Evolutionary conservation across 2,329 filamentous ascomycete species (phyloP).

Genomic region (Curvularia verruculosa): DNA sequence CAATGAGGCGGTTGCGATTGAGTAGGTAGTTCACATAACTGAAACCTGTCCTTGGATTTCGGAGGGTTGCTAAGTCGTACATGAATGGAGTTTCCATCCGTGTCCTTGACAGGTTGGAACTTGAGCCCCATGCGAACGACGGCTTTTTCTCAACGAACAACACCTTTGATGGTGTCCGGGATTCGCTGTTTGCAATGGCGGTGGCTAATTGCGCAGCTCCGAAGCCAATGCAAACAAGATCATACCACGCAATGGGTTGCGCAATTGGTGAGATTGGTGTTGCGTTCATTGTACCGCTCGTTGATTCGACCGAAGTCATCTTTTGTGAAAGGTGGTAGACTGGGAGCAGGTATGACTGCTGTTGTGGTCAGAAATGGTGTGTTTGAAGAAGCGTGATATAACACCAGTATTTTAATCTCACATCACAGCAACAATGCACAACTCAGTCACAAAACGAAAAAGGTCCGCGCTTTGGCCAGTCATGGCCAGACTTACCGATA

Average conservation of each 20-base stretch:
- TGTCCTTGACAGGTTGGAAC: constrained; percentile 36
- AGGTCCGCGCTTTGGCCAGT: constrained; percentile 23
- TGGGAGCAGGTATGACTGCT: not conserved
- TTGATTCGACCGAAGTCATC: constrained; percentile 33
- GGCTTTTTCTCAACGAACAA: constrained; percentile 45
- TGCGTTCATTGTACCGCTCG: constrained; percentile 16
- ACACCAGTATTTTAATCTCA: constrained; percentile 12
- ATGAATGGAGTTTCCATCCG: constrained; percentile 46
- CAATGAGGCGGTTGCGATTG: constrained; percentile 37
- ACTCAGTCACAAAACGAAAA: constrained; percentile 14
- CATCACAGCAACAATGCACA: constrained; percentile 7
- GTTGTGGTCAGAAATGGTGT: constrained; percentile 1
- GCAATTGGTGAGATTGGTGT: constrained; percentile 22
- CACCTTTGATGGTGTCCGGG: constrained; percentile 29
- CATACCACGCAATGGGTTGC: constrained; percentile 28
- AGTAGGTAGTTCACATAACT: constrained; percentile 46
- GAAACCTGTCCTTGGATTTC: constrained; percentile 46
- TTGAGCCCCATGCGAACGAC: constrained; percentile 42
- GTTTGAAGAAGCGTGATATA: constrained; percentile 8
- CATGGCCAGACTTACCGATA: constrained; percentile 12
- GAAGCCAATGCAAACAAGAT: constrained; percentile 47
- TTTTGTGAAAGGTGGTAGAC: constrained; percentile 4
- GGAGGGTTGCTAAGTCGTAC: constrained; percentile 44
- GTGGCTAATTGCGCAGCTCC: constrained; percentile 45
- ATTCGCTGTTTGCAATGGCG: constrained; percentile 45